Conservation (phyloP, 371 early-diverging fungal species). For the Chytridium lagenaria region DNA sequence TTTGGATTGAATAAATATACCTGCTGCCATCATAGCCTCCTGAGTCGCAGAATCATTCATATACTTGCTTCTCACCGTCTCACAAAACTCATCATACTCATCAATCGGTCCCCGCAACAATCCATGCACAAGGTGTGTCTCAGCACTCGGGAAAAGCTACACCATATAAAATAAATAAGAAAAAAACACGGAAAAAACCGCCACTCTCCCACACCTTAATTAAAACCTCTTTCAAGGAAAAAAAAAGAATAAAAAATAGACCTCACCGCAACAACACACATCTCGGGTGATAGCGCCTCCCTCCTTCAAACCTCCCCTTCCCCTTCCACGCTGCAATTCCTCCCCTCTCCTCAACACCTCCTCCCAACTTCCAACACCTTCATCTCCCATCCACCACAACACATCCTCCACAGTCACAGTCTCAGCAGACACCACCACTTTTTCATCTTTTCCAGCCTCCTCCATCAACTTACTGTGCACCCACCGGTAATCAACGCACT, state of each 20-base stretch:
- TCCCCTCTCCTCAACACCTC: not conserved
- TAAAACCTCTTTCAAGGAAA: too few relatives aligned
- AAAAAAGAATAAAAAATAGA: slow-evolving; percentile 2
- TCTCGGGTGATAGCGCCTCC: not conserved
- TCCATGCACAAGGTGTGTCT: too few relatives aligned
- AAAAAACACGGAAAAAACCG: too few relatives aligned
- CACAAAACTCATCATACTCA: not conserved
- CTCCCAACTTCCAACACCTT: not conserved
- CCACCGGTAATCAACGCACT: slow-evolving; percentile 7
- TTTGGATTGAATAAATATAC: too few relatives aligned
- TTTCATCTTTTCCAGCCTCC: not conserved
- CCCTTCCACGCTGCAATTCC: not conserved
- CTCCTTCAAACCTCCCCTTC: slow-evolving; percentile 1
- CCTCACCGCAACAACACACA: slow-evolving; percentile 16
- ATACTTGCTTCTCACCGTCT: not conserved
- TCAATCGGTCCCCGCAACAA: not conserved
- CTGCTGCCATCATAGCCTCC: not conserved
- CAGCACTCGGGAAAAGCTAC: too few relatives aligned
- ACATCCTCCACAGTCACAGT: not conserved
- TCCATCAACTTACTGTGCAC: not conserved
- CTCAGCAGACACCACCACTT: too few relatives aligned
- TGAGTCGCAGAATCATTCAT: not conserved
- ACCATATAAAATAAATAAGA: too few relatives aligned
- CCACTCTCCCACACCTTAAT: too few relatives aligned
- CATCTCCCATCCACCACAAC: not conserved